Conservation (phyloP, 495 filamentous ascomycete genomes). For the Xylaria venustula region DNA sequence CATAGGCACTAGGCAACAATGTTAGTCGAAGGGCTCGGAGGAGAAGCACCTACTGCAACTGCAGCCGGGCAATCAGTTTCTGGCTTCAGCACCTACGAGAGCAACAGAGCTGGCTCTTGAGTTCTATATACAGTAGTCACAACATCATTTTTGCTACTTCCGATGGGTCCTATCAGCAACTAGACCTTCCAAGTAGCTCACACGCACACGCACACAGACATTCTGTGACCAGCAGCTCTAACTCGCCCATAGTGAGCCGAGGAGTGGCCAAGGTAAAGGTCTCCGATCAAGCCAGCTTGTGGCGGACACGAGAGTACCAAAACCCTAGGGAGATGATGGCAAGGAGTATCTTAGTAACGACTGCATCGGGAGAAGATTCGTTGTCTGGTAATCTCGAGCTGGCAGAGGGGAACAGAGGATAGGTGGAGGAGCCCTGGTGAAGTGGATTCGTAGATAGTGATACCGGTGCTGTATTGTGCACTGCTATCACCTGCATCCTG, state of each 20-base stretch:
- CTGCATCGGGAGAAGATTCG: background rate
- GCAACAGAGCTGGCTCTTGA: background rate
- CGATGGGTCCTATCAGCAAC: background rate
- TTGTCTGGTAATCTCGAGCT: background rate
- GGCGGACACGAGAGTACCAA: background rate
- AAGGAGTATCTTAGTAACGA: background rate
- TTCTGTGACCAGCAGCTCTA: background rate
- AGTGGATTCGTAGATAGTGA: conserved; percentile 14
- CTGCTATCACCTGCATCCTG: conserved; percentile 4
- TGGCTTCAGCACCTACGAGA: background rate
- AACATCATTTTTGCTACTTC: background rate
- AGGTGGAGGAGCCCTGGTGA: background rate
- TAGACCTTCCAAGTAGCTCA: background rate
- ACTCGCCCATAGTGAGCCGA: background rate
- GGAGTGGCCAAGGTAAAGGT: conserved; percentile 2
- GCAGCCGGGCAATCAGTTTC: background rate
- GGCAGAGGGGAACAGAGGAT: background rate
- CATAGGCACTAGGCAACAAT: background rate
- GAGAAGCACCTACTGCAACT: background rate
- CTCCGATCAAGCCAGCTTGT: conserved; percentile 1
- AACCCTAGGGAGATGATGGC: background rate
- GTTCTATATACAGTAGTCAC: background rate
- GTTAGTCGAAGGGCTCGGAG: background rate
- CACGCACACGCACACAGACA: background rate
- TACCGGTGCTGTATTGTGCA: conserved; percentile 4